Percentiles rank a stretch among this genome's conserved stretches.
Evolutionary conservation across 2,329 filamentous ascomycete species (phyloP).

Genomic region (Alternaria arbusti): DNA sequence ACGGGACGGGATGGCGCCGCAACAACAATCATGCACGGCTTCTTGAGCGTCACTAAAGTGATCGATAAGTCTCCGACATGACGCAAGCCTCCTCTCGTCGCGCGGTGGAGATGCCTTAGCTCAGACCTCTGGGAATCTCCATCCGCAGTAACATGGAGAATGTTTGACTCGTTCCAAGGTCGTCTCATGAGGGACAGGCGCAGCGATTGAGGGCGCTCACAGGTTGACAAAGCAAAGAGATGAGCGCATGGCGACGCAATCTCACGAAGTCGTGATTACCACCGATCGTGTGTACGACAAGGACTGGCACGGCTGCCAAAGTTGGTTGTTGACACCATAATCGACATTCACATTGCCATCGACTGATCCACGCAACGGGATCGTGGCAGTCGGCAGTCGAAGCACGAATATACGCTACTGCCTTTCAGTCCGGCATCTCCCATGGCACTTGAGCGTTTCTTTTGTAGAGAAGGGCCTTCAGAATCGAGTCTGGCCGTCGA

Average conservation of each 20-base stretch:
- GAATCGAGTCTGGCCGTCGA: constrained; percentile 2
- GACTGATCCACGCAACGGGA: not conserved
- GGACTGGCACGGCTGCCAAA: not conserved
- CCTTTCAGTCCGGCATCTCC: not conserved
- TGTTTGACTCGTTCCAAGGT: not conserved
- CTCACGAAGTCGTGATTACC: not conserved
- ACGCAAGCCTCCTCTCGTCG: not conserved
- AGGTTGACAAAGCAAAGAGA: not conserved
- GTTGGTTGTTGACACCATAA: not conserved
- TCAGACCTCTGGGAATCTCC: not conserved
- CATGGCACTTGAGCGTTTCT: not conserved
- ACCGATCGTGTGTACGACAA: not conserved
- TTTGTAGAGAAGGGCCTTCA: not conserved
- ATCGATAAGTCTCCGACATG: constrained; percentile 1
- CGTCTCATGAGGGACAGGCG: not conserved
- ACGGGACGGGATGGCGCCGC: constrained; percentile 5
- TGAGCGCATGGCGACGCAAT: not conserved
- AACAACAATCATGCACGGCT: not conserved
- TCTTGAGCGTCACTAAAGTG: not conserved
- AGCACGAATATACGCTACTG: not conserved
- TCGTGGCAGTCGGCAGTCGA: not conserved
- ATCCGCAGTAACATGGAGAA: not conserved
- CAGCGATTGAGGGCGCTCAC: not conserved
- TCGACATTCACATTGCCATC: not conserved
- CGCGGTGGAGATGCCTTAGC: not conserved